phyloP scores from a whole-genome alignment of 2,329 filamentous ascomycete genomes.

The Fusarium buharicum region DNA sequence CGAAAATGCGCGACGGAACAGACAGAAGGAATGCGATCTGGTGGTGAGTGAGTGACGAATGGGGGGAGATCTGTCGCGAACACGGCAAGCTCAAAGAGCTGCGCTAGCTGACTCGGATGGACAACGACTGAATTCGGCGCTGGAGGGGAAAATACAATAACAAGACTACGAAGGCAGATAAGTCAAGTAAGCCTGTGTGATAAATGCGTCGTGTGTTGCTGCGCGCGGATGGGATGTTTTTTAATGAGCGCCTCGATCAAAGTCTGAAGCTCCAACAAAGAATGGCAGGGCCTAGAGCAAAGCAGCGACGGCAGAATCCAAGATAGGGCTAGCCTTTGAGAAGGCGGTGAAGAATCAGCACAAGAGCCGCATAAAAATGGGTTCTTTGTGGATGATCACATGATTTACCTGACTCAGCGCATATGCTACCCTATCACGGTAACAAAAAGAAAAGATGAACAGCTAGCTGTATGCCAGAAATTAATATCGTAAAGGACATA shows the following conservation, averaged over 20 bases:
- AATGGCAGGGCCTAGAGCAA: constrained; percentile 30
- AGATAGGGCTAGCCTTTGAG: constrained; percentile 12
- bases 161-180: constrained; percentile 3
- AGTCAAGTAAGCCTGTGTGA: constrained; percentile 2
- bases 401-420: constrained; percentile 21
- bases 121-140: constrained; percentile 13
- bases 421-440: no score
- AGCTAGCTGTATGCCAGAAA: no score
- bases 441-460: no score
- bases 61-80: constrained; percentile 34
- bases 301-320: constrained; percentile 32
- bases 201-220: constrained; percentile 24
- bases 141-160: neutral
- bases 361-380: constrained; percentile 14
- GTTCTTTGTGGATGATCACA: constrained; percentile 3
- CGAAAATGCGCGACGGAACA: constrained; percentile 7
- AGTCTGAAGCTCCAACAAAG: constrained; percentile 42
- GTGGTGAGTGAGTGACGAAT: constrained; percentile 17
- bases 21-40: constrained; percentile 16
- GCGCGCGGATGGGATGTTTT: constrained; percentile 34
- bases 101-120: constrained; percentile 26
- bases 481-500: no score
- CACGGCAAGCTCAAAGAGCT: constrained; percentile 29
- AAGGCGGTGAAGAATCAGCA: constrained; percentile 22
- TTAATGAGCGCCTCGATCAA: constrained; percentile 29